phyloP scores from a whole-genome alignment of 768 basidiomycete genomes.

The Serendipita vermifera region DNA sequence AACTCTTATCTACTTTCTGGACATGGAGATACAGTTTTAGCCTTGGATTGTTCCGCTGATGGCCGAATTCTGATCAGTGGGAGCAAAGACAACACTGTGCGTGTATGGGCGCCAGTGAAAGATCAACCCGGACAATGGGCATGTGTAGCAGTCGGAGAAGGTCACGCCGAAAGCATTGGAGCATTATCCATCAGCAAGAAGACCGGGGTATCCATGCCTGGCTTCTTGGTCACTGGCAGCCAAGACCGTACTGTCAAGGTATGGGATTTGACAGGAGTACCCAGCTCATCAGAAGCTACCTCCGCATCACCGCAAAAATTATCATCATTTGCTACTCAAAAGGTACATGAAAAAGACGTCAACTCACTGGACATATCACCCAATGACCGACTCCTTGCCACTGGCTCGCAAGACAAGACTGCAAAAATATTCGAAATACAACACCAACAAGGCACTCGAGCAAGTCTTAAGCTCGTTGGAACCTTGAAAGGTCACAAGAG shows the following conservation, averaged over 20 bases:
- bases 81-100: conserved; percentile 80
- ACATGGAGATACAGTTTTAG: conserved; percentile 84
- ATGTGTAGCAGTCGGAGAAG: conserved; percentile 81
- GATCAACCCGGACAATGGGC: conserved; percentile 34
- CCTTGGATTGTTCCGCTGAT: conserved; percentile 54
- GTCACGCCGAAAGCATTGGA: conserved; percentile 88
- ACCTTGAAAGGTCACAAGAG: conserved; percentile 93
- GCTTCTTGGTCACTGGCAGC: conserved; percentile 87
- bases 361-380: conserved; percentile 90
- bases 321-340: conserved; percentile 69
- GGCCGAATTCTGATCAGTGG: conserved; percentile 75
- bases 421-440: conserved; percentile 79
- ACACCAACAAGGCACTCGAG: conserved; percentile 38
- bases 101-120: conserved; percentile 55
- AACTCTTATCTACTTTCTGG: conserved; percentile 80
- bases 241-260: conserved; percentile 97
- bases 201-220: conserved; percentile 25
- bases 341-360: conserved; percentile 97
- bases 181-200: conserved; percentile 72
- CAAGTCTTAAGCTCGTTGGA: conserved; percentile 64
- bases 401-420: conserved; percentile 91
- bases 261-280: conserved; percentile 63
- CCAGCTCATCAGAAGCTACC: conserved; percentile 17
- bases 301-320: conserved; percentile 34
- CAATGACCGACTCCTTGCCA: conserved; percentile 75